Base-by-base conservation (phyloP, 495 filamentous ascomycete genomes). In the Annulohypoxylon nitens region DNA sequence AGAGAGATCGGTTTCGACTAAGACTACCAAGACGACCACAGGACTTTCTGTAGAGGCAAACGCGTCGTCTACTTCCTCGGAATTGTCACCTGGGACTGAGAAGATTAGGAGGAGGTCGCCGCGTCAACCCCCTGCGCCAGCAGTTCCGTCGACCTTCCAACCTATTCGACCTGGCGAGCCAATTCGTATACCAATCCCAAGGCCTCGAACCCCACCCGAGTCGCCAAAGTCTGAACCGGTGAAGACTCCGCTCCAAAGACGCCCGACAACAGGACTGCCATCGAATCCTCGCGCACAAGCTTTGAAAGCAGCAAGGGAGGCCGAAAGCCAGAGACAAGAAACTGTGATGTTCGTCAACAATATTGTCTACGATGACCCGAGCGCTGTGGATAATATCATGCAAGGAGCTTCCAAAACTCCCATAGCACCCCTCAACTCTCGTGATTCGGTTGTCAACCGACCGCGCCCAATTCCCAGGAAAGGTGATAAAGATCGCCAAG, bases 331-430 rank as follows among this genome's bases (percentile, higher is more conserved):
- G 53, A 76, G 79, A 34, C 78, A 84, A 34, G 82, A 83, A 47
- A 87, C 84, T 33, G 79, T 87, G 18, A 81, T 88, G 81, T 85
- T 86, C 48, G 75, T 88, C 34, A 87, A 87, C 60, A 81, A 84
- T 41, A 85, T 87, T 53, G 80, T 85, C 16, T 86, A 85, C 59
- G 77, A 86, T 50, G 78, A 86, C 64, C 86, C 85, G 0, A 74
- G 69, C n/a, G 67, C 72, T 7, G 85, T 86, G 10, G 78, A 81
- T 26, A 78, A 77, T 18, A 86, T 87, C 69, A 80, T 87, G 45
- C 79, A 81, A 43, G 80, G 72, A 10, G 83, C 75, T 25, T 59
- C 72, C 16, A 83, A 80, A 54, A 64, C 75, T 11, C 70, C 70
- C 7, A 75, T 67, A 10, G 67, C 67, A 39, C 70, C 69, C 23